Evolutionary conservation across 2,329 filamentous ascomycete genomes (phyloP), one percentile per base, ranked within the genome.

Genomic region (Lachnellula occidentalis): DNA sequence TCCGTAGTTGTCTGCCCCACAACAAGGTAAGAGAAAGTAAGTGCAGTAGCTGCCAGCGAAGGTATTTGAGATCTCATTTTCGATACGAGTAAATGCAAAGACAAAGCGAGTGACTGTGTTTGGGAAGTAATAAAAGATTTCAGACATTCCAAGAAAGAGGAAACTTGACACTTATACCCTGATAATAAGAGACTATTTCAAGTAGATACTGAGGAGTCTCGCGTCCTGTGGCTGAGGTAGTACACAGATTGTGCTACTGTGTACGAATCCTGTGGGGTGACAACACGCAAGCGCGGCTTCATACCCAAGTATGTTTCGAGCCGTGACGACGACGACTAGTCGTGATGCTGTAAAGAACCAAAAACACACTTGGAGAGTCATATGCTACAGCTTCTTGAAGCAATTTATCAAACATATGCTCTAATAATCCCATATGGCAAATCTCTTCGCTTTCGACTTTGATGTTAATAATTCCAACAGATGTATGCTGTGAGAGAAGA

Each of bases 1-100:
- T 78, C 71, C 14, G 88, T 90, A 48, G 72, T 82, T 31, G 91
- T 90, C 71, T 96, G 92, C 46, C 86, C 90, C 36, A 76, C 63
- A 48, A 76, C 75, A 43, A 79, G 69, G 51, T 78, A 67, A 9
- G 59, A 53, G n/a, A 59, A 48, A 19, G 55, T 36, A 21, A 58
- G 34, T 19, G 48, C 50, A 31, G 49, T 53, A 36, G 51, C 54
- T 34, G 55, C 52, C 19, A 55, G 42, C 12, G 56, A 55, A 34
- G 52, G 27, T 17, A 52, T 37, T 43, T 51, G 45, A 50, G 48
- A 52, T 42, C 45, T 54, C 57, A 58, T 58, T 24, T 52, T 56
- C 8, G 11, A 22, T 5, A 2, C 15, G 2, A 12, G n/a, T 15
- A 15, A 34, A 31, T 12, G 14, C 4, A 45, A 45, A n/a, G 22